Conservation (phyloP, 768 basidiomycete genomes). For the Dioszegia crocea region DNA sequence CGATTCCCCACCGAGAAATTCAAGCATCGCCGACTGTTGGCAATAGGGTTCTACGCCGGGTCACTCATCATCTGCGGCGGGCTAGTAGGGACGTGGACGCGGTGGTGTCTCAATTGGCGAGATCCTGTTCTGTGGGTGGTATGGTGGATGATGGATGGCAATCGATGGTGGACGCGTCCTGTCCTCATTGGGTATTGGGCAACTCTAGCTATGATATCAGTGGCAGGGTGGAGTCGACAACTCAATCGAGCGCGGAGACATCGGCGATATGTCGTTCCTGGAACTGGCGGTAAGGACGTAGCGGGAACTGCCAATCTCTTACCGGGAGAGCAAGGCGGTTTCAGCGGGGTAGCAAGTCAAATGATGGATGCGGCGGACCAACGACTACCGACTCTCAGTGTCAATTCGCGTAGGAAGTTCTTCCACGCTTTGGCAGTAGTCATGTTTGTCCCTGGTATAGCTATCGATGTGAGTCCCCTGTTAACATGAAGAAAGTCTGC, state of each 20-base stretch:
- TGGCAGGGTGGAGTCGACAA: constrained; percentile 92
- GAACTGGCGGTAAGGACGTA: no score
- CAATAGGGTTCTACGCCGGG: constrained; percentile 76
- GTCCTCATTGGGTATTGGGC: constrained; percentile 82
- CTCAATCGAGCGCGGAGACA: constrained; percentile 70
- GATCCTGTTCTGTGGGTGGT: constrained; percentile 85
- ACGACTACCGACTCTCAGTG: constrained; percentile 76
- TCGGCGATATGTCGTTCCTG: constrained; percentile 51
- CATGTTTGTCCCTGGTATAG: constrained; percentile 95
- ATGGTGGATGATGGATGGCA: constrained; percentile 71
- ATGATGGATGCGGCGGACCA: constrained; percentile 77
- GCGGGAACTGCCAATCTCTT: no score
- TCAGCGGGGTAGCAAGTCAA: constrained; percentile 39
- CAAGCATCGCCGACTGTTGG: constrained; percentile 74
- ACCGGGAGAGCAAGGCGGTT: not conserved
- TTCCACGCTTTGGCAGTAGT: constrained; percentile 93
- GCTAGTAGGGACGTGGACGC: constrained; percentile 85
- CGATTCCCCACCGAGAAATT: constrained; percentile 77
- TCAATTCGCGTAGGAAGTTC: constrained; percentile 91
- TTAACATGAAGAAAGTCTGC: not conserved
- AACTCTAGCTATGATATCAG: constrained; percentile 69
- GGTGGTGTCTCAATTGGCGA: constrained; percentile 70
- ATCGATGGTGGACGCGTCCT: constrained; percentile 71
- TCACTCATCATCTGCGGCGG: constrained; percentile 71
- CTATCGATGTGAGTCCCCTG: constrained; percentile 68